These are phyloP conservation scores for Penicillium samsonianum DNA, from an alignment of 495 filamentous ascomycete species.

Conservation along the genomic window DNA sequence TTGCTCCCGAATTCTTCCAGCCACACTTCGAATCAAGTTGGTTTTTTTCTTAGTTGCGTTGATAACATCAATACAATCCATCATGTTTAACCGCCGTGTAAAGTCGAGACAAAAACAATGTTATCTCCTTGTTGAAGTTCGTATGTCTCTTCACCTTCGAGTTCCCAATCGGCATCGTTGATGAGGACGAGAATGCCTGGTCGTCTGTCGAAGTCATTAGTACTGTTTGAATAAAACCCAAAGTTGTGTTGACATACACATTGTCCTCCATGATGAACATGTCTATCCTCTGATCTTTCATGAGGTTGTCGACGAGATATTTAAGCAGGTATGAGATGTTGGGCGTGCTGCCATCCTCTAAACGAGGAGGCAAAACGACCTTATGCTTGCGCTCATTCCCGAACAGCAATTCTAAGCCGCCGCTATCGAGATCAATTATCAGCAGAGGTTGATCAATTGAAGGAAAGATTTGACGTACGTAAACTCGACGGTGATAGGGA, in stretches of 20 bases:
- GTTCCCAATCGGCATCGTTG: conserved; percentile 97
- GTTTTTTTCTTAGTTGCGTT: neutral
- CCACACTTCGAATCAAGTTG: conserved; percentile 1
- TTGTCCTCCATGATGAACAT: conserved; percentile 85
- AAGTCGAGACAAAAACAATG: conserved; percentile 95
- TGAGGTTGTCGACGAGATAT: conserved; percentile 78
- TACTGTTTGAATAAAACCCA: neutral
- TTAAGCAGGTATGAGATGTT: conserved; percentile 77
- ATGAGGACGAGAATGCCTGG: conserved; percentile 97
- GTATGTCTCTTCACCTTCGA: conserved; percentile 91
- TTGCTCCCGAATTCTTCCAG: neutral
- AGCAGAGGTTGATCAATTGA: conserved; percentile 5
- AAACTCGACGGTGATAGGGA: conserved; percentile 71
- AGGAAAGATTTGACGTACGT: conserved; percentile 52
- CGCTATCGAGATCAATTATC: conserved; percentile 51
- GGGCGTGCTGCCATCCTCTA: conserved; percentile 56
- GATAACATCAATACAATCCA: conserved; percentile 4
- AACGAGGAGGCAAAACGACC: conserved; percentile 64
- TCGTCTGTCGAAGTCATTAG: conserved; percentile 57
- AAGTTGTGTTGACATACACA: conserved; percentile 62
- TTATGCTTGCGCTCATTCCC: conserved; percentile 72
- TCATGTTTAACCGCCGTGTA: conserved; percentile 78
- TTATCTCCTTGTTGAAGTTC: conserved; percentile 79
- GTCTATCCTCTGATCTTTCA: conserved; percentile 85
- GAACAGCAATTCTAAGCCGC: conserved; percentile 95